These are phyloP conservation scores for Colletotrichum simmondsii DNA, from an alignment of 2,329 filamentous ascomycete genomes.

Conservation along the genomic window DNA sequence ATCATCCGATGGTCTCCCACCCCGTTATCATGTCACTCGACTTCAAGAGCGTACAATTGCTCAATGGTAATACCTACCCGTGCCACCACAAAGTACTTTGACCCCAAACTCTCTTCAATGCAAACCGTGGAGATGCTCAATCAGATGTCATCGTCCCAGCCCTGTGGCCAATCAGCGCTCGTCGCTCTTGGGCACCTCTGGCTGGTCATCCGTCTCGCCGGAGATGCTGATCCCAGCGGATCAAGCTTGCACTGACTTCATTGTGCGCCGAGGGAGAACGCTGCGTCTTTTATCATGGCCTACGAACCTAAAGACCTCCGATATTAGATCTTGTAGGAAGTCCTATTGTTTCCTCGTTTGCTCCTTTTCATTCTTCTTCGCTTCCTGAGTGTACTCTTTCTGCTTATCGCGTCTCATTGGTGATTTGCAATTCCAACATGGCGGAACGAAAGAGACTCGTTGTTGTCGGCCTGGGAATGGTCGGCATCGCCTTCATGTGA, in stretches of 20 bases:
- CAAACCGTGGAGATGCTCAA: constrained; percentile 28
- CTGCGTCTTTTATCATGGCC: constrained; percentile 15
- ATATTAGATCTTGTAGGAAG: not conserved
- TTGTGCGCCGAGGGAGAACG: constrained; percentile 10
- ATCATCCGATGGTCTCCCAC: constrained; percentile 27
- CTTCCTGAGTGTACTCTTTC: not conserved
- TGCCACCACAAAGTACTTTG: constrained; percentile 7
- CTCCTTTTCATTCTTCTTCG: not conserved
- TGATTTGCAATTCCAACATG: constrained; percentile 45
- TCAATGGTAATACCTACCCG: constrained; percentile 7
- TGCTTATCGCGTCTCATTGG: not conserved
- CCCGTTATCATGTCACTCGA: constrained; percentile 17
- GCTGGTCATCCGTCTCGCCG: constrained; percentile 10
- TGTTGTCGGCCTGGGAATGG: constrained; percentile 91
- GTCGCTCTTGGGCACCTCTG: not conserved
- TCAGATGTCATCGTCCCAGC: constrained; percentile 1
- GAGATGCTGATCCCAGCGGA: constrained; percentile 34
- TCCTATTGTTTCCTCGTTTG: not conserved
- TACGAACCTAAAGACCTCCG: not conserved
- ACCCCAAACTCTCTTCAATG: constrained; percentile 7
- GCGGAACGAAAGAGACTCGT: constrained; percentile 74
- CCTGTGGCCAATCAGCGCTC: constrained; percentile 11
- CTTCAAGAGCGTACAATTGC: not conserved
- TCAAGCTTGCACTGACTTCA: constrained; percentile 25
- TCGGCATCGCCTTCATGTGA: constrained; percentile 89